Conservation (phyloP, 2,329 filamentous ascomycete species). For the Akanthomyces muscarius region DNA sequence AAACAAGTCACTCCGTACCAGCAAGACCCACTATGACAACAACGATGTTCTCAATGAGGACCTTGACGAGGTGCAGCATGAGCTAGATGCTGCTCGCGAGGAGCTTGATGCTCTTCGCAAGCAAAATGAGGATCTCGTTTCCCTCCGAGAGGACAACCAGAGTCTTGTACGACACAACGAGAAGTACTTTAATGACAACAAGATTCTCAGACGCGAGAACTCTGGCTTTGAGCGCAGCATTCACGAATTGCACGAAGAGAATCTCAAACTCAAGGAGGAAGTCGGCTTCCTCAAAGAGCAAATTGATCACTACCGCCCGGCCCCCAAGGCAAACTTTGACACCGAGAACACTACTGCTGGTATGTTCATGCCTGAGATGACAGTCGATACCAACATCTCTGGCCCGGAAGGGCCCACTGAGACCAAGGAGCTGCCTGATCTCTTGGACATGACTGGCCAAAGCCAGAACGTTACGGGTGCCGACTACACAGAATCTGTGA, state of each 20-base stretch:
- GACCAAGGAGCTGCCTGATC: conserved; percentile 27
- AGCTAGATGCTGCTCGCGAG: conserved; percentile 36
- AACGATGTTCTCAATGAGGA: conserved; percentile 35
- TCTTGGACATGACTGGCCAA: conserved; percentile 17
- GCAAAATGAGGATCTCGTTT: conserved; percentile 8
- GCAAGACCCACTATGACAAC: conserved; percentile 35
- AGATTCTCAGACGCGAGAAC: conserved; percentile 45
- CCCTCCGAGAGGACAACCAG: conserved; percentile 44
- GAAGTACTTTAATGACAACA: conserved; percentile 52
- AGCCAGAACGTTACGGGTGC: conserved; percentile 23
- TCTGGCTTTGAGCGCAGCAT: conserved; percentile 44
- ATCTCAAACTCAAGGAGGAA: conserved; percentile 45
- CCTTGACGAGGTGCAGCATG: conserved; percentile 37
- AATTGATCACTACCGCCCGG: conserved; percentile 39
- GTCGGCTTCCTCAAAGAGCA: conserved; percentile 44
- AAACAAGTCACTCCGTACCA: conserved; percentile 42
- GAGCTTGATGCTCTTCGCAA: conserved; percentile 13
- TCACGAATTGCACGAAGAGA: conserved; percentile 43
- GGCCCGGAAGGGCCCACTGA: conserved; percentile 31
- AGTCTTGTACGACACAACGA: conserved; percentile 53
- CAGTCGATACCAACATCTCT: conserved; percentile 25
- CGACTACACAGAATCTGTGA: conserved; percentile 29
- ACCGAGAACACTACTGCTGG: conserved; percentile 34
- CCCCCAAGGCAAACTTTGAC: conserved; percentile 34
- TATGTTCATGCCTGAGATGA: conserved; percentile 19